A percentile compares a stretch with the other conserved stretches of the same genome.
Evolutionary conservation across 257 asterid species (phyloP).

Genomic region (Lantana camara): DNA sequence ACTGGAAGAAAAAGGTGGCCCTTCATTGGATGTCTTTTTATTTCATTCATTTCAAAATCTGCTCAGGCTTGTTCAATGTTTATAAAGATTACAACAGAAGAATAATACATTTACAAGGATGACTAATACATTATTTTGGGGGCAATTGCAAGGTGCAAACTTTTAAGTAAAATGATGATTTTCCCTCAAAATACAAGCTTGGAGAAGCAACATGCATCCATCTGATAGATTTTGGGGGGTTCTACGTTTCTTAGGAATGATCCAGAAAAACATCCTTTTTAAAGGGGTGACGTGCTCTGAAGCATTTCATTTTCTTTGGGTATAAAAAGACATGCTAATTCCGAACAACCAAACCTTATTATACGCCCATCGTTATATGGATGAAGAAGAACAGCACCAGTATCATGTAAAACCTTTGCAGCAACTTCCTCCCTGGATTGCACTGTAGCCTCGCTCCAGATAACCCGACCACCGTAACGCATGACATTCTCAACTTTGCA

Average conservation of each 20-base stretch:
- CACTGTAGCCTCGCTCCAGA: conserved; percentile 75
- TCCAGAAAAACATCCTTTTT: no score
- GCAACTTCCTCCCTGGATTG: conserved; percentile 85
- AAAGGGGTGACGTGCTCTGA: no score
- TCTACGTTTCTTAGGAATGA: no score
- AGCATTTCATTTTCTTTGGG: no score
- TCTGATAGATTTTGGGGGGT: no score
- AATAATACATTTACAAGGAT: background rate
- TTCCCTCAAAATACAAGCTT: no score
- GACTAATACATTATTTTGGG: no score
- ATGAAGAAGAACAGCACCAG: conserved; percentile 81
- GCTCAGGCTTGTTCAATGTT: background rate
- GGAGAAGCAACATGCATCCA: no score
- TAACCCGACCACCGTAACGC: conserved; percentile 83
- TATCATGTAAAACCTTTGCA: conserved; percentile 63
- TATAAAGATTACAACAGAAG: background rate
- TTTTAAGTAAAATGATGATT: no score
- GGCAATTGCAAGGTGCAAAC: no score
- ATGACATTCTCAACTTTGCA: conserved; percentile 92
- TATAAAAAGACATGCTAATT: background rate
- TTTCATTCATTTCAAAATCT: background rate
- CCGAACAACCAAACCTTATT: conserved; percentile 57
- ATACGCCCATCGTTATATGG: conserved; percentile 86
- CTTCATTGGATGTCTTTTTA: background rate
- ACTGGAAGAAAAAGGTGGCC: conserved; percentile 42